Conservation (phyloP, 768 basidiomycete genomes). For the Boletus tylopilopsis region DNA sequence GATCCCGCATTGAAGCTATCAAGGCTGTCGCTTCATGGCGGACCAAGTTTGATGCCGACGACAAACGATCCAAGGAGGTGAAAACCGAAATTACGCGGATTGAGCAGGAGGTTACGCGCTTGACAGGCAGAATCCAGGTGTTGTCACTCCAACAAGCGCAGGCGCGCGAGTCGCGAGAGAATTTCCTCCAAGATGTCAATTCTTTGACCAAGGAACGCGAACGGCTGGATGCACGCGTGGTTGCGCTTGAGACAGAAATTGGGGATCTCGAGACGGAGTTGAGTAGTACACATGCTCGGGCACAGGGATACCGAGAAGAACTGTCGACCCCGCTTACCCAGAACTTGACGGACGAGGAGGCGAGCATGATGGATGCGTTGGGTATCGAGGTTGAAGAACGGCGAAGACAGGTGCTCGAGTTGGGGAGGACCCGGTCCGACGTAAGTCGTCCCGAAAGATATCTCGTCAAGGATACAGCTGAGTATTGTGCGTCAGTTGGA, state of each 20-base stretch:
- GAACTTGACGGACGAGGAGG: constrained; percentile 72
- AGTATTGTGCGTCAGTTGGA: constrained; percentile 40
- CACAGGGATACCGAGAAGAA: constrained; percentile 65
- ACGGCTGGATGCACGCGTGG: constrained; percentile 54
- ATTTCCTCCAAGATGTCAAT: constrained; percentile 58
- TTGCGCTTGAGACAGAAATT: constrained; percentile 60
- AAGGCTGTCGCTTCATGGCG: constrained; percentile 75
- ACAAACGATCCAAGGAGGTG: constrained; percentile 64
- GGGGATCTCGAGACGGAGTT: constrained; percentile 75
- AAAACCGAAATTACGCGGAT: constrained; percentile 62
- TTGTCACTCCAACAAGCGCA: constrained; percentile 66
- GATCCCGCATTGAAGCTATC: constrained; percentile 87
- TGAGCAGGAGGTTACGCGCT: constrained; percentile 83
- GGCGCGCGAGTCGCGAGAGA: constrained; percentile 63
- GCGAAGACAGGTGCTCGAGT: constrained; percentile 65
- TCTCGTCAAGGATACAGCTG: not conserved
- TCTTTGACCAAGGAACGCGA: constrained; percentile 68
- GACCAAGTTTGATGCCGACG: constrained; percentile 62
- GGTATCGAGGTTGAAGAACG: constrained; percentile 73
- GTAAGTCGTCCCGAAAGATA: constrained; percentile 38
- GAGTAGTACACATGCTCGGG: constrained; percentile 54
- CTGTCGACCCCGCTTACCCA: constrained; percentile 70
- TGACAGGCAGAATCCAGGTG: constrained; percentile 71
- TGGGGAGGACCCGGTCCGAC: constrained; percentile 66
- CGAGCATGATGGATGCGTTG: constrained; percentile 57